A percentile compares a stretch with the other conserved stretches of the same genome.
Conservation (phyloP, 345 rosid genomes). For the Brassica cretica region DNA sequence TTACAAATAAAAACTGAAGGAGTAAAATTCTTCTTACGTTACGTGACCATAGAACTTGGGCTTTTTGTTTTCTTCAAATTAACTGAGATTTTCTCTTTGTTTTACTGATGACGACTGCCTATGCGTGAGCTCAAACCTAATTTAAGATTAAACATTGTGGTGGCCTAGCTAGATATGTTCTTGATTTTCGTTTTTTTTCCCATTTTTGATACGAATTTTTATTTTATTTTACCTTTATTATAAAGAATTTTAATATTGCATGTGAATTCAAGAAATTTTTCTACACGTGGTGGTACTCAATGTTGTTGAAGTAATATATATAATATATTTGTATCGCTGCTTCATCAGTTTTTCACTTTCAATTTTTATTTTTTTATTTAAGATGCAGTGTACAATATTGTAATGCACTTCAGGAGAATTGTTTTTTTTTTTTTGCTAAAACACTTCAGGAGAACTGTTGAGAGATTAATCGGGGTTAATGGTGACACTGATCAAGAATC, state of each 20-base stretch:
- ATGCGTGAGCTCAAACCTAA: conserved; percentile 12
- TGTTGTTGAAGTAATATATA: conserved; percentile 15
- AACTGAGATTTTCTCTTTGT: conserved; percentile 15
- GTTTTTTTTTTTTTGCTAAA: too few relatives aligned
- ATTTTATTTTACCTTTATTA: conserved; percentile 6
- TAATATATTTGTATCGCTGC: background rate
- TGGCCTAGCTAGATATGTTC: conserved; percentile 17
- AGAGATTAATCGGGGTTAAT: background rate
- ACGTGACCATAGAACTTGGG: background rate
- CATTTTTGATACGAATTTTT: conserved; percentile 12
- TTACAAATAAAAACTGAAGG: too few relatives aligned
- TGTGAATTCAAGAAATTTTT: conserved; percentile 7
- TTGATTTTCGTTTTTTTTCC: conserved; percentile 24
- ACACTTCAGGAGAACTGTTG: background rate
- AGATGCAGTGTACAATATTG: too few relatives aligned
- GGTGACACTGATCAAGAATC: conserved; percentile 1
- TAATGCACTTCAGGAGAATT: too few relatives aligned
- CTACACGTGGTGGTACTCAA: conserved; percentile 8
- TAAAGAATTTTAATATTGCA: conserved; percentile 12
- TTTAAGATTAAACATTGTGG: conserved; percentile 16
- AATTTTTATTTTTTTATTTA: background rate
- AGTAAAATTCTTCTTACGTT: too few relatives aligned
- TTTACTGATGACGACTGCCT: background rate
- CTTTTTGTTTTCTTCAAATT: conserved; percentile 15
- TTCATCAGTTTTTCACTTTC: conserved; percentile 20